These are phyloP conservation scores for Kalmanozyma brasiliensis DNA, from an alignment of 1,284 basidiomycete genomes.

Conservation along the genomic window DNA sequence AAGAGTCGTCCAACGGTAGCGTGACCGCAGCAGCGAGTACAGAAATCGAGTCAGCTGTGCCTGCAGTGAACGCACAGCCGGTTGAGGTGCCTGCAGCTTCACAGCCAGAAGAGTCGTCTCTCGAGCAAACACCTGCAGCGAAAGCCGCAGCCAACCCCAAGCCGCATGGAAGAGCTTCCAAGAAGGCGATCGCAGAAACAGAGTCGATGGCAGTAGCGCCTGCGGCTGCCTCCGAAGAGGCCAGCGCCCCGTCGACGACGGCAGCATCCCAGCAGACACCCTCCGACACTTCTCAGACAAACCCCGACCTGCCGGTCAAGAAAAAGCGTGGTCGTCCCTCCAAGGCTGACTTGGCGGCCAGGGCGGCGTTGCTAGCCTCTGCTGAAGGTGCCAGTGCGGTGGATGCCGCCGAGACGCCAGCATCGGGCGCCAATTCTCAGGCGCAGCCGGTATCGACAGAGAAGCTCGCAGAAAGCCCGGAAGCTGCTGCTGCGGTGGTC, in stretches of 20 bases:
- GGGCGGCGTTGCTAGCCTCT: neutral
- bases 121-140: neutral
- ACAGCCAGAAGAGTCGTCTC: neutral
- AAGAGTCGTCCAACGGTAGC: neutral
- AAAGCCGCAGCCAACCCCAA: conserved; percentile 4
- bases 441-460: no score
- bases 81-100: neutral
- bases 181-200: neutral
- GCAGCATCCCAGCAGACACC: neutral
- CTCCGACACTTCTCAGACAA: neutral
- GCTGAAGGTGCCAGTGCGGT: neutral
- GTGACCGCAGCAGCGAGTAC: neutral
- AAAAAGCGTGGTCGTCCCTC: conserved; percentile 13
- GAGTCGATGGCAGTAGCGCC: neutral
- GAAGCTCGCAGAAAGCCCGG: no score
- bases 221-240: neutral
- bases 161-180: neutral
- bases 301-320: conserved; percentile 1
- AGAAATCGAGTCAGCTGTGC: neutral
- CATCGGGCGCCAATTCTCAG: no score
- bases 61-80: neutral
- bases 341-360: conserved; percentile 7
- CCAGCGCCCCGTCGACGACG: neutral
- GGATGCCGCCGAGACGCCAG: neutral
- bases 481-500: neutral